Conservation (phyloP, 208 protist species). For the Polymyxa betae region DNA sequence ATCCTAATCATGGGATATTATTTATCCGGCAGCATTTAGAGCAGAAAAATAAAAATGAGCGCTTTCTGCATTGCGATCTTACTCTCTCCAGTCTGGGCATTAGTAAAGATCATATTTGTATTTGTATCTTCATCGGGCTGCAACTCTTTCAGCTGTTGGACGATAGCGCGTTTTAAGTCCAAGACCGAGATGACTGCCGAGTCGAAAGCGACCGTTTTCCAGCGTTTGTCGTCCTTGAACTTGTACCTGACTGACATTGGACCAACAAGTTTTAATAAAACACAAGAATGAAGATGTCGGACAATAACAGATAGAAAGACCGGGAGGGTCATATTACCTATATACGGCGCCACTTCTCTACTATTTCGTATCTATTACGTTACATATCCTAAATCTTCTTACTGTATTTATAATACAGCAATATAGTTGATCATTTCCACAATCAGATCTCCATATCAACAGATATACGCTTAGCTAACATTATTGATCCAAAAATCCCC, state of each 20-base stretch:
- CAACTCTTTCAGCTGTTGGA: neutral
- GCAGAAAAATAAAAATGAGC: neutral
- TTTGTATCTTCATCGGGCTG: neutral
- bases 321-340: no score
- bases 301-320: no score
- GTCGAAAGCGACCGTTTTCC: conserved; percentile 35
- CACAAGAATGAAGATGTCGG: no score
- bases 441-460: no score
- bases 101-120: neutral
- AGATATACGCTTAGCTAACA: no score
- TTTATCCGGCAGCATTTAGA: neutral
- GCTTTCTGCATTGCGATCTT: neutral
- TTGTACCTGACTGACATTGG: neutral
- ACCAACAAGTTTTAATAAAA: no score
- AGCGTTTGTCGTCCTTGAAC: neutral
- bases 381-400: no score
- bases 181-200: conserved; percentile 36
- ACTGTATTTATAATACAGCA: no score
- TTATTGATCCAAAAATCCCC: no score
- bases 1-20: neutral
- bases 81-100: conserved; percentile 10
- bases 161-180: conserved; percentile 30
- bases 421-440: no score
- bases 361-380: no score
- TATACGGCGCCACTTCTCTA: no score